Evolutionary conservation across 176 grass and related monocot species (phyloP), one percentile per base, ranked within the genome.

Genomic region (Carex cristatella): DNA sequence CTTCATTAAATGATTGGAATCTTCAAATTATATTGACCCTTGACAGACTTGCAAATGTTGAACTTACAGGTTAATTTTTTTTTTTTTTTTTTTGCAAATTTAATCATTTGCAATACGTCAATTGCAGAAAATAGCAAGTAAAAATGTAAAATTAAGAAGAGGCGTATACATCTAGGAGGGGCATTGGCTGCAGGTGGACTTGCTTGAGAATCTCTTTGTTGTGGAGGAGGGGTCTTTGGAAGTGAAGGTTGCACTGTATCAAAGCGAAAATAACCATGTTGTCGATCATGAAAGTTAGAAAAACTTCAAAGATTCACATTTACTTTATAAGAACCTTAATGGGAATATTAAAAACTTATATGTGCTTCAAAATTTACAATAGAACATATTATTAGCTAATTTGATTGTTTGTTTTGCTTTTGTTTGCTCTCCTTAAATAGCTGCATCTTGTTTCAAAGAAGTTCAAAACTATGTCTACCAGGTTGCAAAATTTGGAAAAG

Each of bases 121-220:
- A 48, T 73, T 48, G 69, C 40, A 73, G 3, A 72, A 48, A 23
- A 2, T 23, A 51, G 13, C 14, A 8, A 28, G 6, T 28, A 69
- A 37, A 69, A 40, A 37, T 51, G 9, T 51, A 74, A 49, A 73
- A 49, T 69, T 44, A 44, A 68, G 15, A 5, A 76, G 71, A 42
- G 40, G 66, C 3, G 54, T 79, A 14, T 27, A 94, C 94, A 87
- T 88, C 82, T 55, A 85, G 81, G 12, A 7, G 87, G 85, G 72
- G 89, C 87, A 81, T 75, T 93, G 74, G 85, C 85, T 88, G 72
- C 84, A 84, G 91, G 88, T 84, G 84, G 86, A 81, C 69, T 85
- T 19, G 69, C 81, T 61, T 83, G 87, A 58, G 68, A 14, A 27
- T 70, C 69, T 58, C 89, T 90, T 42, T 85, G 79, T 19, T 23